Conservation (phyloP, 192 early-diverging fungal genomes). For the Kappamyces sp. region DNA sequence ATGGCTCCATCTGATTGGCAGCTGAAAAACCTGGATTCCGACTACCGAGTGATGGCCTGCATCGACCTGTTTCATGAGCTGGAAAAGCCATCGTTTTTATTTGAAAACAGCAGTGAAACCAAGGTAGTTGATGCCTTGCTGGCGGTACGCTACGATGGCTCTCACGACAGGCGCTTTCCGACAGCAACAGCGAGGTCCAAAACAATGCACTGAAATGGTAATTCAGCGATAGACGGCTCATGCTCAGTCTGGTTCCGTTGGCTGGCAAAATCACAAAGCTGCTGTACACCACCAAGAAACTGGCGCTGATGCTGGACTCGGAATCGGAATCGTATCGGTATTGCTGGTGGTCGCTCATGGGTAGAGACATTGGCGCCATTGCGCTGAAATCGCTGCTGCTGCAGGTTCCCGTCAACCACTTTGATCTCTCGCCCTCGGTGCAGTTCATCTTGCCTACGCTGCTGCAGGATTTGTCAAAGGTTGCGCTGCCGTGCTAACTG, state of each 20-base stretch:
- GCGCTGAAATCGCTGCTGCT: conserved; percentile 76
- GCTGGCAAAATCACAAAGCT: neutral
- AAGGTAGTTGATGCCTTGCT: conserved; percentile 47
- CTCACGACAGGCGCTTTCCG: no score
- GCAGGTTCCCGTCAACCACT: conserved; percentile 55
- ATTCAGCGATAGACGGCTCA: conserved; percentile 33
- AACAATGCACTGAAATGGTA: conserved; percentile 71
- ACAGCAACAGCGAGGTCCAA: conserved; percentile 77
- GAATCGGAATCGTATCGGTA: conserved; percentile 44
- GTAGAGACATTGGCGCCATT: conserved; percentile 79
- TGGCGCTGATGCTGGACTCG: conserved; percentile 31
- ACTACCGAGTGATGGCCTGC: conserved; percentile 83
- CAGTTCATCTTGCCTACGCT: conserved; percentile 65
- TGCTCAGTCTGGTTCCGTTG: conserved; percentile 19
- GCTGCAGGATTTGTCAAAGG: conserved; percentile 24
- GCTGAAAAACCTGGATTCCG: conserved; percentile 59
- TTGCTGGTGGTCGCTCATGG: no score
- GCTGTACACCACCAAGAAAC: neutral
- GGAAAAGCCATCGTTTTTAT: conserved; percentile 48
- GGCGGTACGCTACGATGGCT: conserved; percentile 60
- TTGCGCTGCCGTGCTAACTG: neutral
- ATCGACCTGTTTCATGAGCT: conserved; percentile 73
- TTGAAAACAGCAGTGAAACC: conserved; percentile 48
- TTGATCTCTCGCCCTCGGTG: conserved; percentile 47
- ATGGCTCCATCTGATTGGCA: conserved; percentile 5